Evolutionary conservation across 345 rosid species (phyloP), one percentile per base, ranked within the genome.

Genomic region (Eutrema japonicum): DNA sequence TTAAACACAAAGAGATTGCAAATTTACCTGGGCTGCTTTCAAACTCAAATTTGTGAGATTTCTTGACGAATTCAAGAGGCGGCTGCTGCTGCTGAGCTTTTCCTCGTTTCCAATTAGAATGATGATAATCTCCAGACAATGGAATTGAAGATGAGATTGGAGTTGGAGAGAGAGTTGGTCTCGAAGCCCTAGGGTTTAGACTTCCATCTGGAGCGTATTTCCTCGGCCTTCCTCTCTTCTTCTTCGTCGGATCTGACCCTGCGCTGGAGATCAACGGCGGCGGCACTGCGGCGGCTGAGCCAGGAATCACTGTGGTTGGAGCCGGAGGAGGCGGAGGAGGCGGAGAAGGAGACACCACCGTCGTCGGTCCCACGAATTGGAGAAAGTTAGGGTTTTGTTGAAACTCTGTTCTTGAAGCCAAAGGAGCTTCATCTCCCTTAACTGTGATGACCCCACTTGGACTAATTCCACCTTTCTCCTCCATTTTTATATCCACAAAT

Each of bases 141-240:
- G 98, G 98, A 79, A 90, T 77, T 38, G 98, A 90, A 6, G 97
- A 81, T 0, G 99, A 95, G 78, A 95, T 87, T n/a, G 98, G 97
- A 85, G 83, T 89, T 37, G 99, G 97, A 8, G 98, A 95, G 55
- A 92, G 73, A 55, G 99, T 73, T 70, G 80, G 72, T 57, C 71
- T 64, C 13, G 36, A 13, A 13, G 67, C 47, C 38, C 76, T 77
- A 64, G 70, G 54, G 32, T 81, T 72, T 60, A 85, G 29, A 3
- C 76, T 64, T 36, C 98, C 98, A 71, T 92, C 98, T 2, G 91
- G 90, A 5, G 85, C 85, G 60, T 83, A 86, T 71, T 95, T 95
- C 78, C 92, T 88, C 37, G 99, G 98, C 68, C 98, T 85, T 18
- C 98, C 98, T 78, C 99, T 85, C 83, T 86, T 92, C 85, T 95